Base-by-base conservation (phyloP, 129 eudicot species). In the Flaveria linearis region DNA sequence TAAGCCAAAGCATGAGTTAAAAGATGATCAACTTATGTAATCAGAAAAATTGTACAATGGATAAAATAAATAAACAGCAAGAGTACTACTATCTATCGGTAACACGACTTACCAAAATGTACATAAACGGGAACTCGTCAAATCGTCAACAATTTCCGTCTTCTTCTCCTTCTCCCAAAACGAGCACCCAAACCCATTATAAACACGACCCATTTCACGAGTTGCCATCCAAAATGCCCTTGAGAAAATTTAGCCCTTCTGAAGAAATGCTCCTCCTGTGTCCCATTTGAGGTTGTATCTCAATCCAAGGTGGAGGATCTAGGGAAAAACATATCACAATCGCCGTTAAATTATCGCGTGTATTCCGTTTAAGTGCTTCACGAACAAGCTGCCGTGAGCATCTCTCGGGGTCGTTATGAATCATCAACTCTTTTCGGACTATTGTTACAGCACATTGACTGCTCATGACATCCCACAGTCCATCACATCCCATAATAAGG, bases 391-490 rank as follows among this genome's bases (percentile, higher is more conserved):
- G 96, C 81, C 89, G 81, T 2, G 95, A 87, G 73, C 98, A 92
- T 77, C 90, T 81, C 56, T 86, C 88, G 0, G 98, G 98, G 47
- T 92, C 98, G 55, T 92, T 92, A 73, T 92, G 96, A 33, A 87
- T 77, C 93, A 89, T 92, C 41, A 92, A 77, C 76, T 84, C 98
- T 57, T 87, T 87, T 71, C 98, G 82, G 0, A 84, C 93, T 73
- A 88, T 86, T 17, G 91, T 87, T 16, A 92, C 96, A 0, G 98
- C 98, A 23, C 85, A 87, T 70, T 92, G 98, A 77, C 96, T 92
- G 71, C 90, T 92, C 98, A 92, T 92, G 46, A 92, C 97, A 60
- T 92, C 97, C 97, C 97, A 92, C 1, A 92, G 81, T 7, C 97
- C 97, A 71, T 92, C 97, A 76, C 98, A 92, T 3, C 93, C 98